Evolutionary conservation across 495 filamentous ascomycete species (phyloP).

Genomic region (Letharia columbiana): DNA sequence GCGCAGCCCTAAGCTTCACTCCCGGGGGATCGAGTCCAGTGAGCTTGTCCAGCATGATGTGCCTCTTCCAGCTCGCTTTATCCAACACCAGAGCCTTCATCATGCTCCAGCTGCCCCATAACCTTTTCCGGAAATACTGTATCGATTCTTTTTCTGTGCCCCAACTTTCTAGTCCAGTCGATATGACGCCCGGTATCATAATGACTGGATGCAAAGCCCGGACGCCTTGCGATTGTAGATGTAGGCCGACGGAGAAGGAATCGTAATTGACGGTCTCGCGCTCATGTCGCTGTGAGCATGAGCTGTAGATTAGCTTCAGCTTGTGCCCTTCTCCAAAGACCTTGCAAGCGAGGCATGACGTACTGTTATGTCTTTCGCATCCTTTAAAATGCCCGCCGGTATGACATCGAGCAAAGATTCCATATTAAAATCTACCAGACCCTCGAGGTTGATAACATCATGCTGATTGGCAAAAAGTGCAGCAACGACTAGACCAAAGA

Average conservation of each 20-base stretch:
- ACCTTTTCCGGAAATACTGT: constrained; percentile 82
- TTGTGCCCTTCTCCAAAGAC: constrained; percentile 1
- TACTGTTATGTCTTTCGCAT: constrained; percentile 78
- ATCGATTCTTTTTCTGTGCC: constrained; percentile 72
- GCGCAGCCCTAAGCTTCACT: constrained; percentile 87
- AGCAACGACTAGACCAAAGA: constrained; percentile 74
- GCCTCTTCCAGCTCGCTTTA: constrained; percentile 87
- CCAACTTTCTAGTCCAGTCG: constrained; percentile 94
- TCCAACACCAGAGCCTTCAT: constrained; percentile 89
- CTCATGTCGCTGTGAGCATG: constrained; percentile 56
- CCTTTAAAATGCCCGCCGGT: constrained; percentile 69
- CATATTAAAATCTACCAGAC: constrained; percentile 72
- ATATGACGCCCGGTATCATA: constrained; percentile 96
- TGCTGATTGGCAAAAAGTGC: constrained; percentile 77
- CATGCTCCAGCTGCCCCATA: constrained; percentile 99
- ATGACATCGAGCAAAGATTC: constrained; percentile 74
- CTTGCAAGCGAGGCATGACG: constrained; percentile 15
- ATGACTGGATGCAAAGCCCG: constrained; percentile 80
- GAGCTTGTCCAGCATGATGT: constrained; percentile 89
- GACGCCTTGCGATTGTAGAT: constrained; percentile 74
- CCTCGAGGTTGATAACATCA: constrained; percentile 75
- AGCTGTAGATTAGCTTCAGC: constrained; percentile 31
- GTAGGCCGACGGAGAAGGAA: constrained; percentile 80
- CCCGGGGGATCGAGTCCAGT: constrained; percentile 88
- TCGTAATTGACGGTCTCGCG: constrained; percentile 84